A percentile compares a stretch with the other conserved stretches of the same genome.
These are phyloP conservation scores for Verbena officinalis DNA, from an alignment of 257 asterid genomes.

Conservation along the genomic window DNA sequence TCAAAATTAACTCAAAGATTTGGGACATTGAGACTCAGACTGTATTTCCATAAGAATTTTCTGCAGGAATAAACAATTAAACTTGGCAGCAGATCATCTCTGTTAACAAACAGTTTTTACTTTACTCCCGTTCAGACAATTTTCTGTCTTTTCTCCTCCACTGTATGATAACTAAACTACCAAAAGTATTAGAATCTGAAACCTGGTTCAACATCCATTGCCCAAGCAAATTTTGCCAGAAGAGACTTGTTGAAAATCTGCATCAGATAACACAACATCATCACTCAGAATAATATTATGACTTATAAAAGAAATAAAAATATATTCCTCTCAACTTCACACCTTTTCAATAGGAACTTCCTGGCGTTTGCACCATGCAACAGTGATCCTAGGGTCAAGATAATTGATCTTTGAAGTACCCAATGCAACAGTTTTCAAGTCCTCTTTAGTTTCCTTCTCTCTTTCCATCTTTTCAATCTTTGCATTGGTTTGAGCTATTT, in stretches of 20 bases:
- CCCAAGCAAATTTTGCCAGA: conserved; percentile 90
- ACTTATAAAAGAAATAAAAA: background rate
- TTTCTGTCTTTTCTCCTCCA: conserved; percentile 19
- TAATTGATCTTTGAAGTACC: conserved; percentile 98
- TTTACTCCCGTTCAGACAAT: conserved; percentile 7
- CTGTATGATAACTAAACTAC: conserved; percentile 25
- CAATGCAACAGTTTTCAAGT: conserved; percentile 83
- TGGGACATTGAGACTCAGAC: conserved; percentile 41
- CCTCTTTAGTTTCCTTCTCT: conserved; percentile 83
- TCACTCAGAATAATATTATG: background rate
- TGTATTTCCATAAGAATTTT: conserved; percentile 36
- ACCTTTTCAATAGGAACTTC: conserved; percentile 99
- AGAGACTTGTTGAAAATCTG: conserved; percentile 97
- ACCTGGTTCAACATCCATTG: conserved; percentile 92
- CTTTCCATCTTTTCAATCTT: conserved; percentile 86
- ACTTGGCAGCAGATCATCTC: conserved; percentile 29
- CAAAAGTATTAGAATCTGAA: conserved; percentile 67
- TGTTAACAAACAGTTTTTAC: conserved; percentile 25
- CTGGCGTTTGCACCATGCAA: conserved; percentile 98
- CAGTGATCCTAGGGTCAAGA: conserved; percentile 98
- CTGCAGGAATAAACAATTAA: conserved; percentile 32
- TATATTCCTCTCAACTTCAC: background rate
- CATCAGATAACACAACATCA: conserved; percentile 21
- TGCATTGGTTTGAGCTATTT: conserved; percentile 67
- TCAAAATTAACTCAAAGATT: conserved; percentile 24